phyloP scores from a whole-genome alignment of 495 filamentous ascomycete genomes.

The Penicillium macrosclerotiorum region DNA sequence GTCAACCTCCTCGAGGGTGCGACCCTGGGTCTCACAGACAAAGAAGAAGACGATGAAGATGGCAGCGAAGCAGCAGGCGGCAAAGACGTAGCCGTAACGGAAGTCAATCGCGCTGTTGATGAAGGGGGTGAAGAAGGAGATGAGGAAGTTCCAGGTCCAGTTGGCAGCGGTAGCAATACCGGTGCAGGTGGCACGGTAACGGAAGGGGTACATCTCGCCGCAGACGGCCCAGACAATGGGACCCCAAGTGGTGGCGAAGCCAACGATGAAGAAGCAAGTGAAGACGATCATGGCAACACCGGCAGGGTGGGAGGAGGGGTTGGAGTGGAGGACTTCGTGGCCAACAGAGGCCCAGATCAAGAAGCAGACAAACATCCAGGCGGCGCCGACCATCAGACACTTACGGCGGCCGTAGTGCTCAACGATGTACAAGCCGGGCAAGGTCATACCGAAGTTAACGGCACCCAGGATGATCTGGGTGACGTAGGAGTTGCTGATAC shows the following conservation, averaged over 20 bases:
- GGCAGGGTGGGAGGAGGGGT: slow-evolving; percentile 54
- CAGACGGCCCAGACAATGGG: slow-evolving; percentile 80
- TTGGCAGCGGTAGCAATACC: slow-evolving; percentile 76
- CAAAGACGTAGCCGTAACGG: slow-evolving; percentile 79
- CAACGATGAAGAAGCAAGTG: slow-evolving; percentile 67
- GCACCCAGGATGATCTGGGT: slow-evolving; percentile 72
- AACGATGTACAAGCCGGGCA: slow-evolving; percentile 71
- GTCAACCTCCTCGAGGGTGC: slow-evolving; percentile 76
- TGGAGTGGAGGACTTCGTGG: slow-evolving; percentile 54
- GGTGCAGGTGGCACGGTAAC: slow-evolving; percentile 73
- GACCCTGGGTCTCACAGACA: slow-evolving; percentile 66
- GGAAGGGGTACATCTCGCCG: slow-evolving; percentile 77
- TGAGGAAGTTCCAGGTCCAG: slow-evolving; percentile 89
- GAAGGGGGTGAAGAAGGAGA: slow-evolving; percentile 82
- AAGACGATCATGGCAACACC: slow-evolving; percentile 75
- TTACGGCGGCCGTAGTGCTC: slow-evolving; percentile 68
- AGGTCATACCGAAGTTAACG: slow-evolving; percentile 72
- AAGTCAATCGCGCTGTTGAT: slow-evolving; percentile 68
- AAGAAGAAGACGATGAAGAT: slow-evolving; percentile 74
- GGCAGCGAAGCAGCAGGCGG: slow-evolving; percentile 62
- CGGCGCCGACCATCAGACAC: slow-evolving; percentile 61
- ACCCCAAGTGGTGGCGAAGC: slow-evolving; percentile 71
- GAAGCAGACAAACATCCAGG: slow-evolving; percentile 71
- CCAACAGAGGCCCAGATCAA: slow-evolving; percentile 74
- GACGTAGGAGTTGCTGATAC: slow-evolving; percentile 64